Base-by-base conservation (phyloP, 805 yeast genomes). In the Barnettozyma californica region DNA sequence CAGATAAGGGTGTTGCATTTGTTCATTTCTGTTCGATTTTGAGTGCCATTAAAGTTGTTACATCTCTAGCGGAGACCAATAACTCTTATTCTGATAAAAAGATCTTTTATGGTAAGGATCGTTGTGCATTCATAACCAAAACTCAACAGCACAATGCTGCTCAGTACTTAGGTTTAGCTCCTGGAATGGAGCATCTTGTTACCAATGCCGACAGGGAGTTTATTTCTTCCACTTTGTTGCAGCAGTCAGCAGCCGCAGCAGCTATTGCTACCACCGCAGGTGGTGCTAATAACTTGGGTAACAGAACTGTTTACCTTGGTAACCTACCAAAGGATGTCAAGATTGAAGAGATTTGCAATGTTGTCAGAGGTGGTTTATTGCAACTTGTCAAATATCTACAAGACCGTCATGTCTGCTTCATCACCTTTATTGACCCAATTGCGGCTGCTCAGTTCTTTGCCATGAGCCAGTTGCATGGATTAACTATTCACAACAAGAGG, bases 401-500 rank as follows among this genome's bases (percentile, higher is more conserved):
- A 46, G 97, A 89, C 61, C 80, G 92, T 54, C 96, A 87, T 61
- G 92, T 90, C 50, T 90, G 97, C 62, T 94, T 94, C 64, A 87
- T 94, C 45, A 92, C 98, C 13, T 92, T 94, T 64, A 84, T 92
- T 55, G 98, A 94, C 63, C 96, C 98, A 25, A 86, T 92, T 46
- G 96, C 97, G 2, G 98, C 98, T 1, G 97, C 97, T 1, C 98
- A 92, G 68, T 92, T 92, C 65, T 92, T 84, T 67, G 97, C 97
- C 9, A 83, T 88, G 87, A 84, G 95, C 55, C 90, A 89, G 61
- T 72, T 90, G 54, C 95, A 90, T 62, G 97, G 97, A 1, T 73
- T 92, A 51, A 79, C 90, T 18, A 85, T 92, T 51, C 95, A 87
- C 63, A 84, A 84, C 64, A 77, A 95, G 60, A 78, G 91, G 60